Evolutionary conservation across 179 eudicot species (phyloP).

Genomic region (Spergularia azorica): DNA sequence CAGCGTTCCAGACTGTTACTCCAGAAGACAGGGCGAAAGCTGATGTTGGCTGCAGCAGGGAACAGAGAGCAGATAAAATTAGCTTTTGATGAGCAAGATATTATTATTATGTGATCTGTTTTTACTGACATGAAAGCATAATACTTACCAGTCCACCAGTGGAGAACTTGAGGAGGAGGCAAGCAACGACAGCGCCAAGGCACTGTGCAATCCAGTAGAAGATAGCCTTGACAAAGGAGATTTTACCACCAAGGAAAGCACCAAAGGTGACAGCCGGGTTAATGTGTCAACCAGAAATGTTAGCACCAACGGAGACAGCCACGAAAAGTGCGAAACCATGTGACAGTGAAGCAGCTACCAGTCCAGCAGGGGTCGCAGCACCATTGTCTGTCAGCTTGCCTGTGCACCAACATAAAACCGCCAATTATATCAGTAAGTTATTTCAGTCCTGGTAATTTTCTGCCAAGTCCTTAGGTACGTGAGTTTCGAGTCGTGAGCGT

Average conservation of each 20-base stretch:
- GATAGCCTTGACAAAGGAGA: constrained; percentile 46
- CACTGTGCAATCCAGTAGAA: constrained; percentile 73
- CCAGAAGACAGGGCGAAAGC: constrained; percentile 64
- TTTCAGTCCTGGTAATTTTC: not conserved
- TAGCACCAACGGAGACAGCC: constrained; percentile 67
- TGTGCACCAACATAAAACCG: constrained; percentile 18
- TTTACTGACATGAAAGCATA: not conserved
- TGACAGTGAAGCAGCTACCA: constrained; percentile 57
- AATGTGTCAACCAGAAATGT: constrained; percentile 75
- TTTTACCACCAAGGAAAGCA: constrained; percentile 60
- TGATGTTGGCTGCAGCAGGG: constrained; percentile 46
- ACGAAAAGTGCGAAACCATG: constrained; percentile 62
- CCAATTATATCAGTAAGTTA: constrained; percentile 20
- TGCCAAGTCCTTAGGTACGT: too few species aligned
- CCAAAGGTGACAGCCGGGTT: constrained; percentile 81
- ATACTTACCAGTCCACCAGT: constrained; percentile 60
- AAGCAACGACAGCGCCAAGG: constrained; percentile 71
- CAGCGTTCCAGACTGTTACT: constrained; percentile 49
- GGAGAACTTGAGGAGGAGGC: constrained; percentile 64
- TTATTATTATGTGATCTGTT: not conserved
- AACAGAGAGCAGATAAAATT: not conserved
- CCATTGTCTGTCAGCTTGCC: constrained; percentile 55
- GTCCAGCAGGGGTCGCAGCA: constrained; percentile 62
- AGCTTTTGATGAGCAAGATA: not conserved
- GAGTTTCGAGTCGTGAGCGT: not conserved